Evolutionary conservation across 2,329 filamentous ascomycete species (phyloP).

Genomic region (Zymoseptoria tritici): DNA sequence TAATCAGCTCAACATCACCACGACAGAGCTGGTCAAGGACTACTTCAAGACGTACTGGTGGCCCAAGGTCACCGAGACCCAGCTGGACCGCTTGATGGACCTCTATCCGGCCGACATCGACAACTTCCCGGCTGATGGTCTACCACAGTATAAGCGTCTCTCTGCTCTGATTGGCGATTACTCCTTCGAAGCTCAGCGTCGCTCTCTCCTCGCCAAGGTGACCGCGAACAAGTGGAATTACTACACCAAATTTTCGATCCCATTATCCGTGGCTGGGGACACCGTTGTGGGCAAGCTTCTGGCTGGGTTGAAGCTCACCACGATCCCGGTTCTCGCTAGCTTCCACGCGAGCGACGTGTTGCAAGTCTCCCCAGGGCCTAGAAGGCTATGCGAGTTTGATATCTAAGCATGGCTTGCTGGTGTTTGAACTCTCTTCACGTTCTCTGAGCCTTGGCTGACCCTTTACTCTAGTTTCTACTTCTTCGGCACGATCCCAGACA

Average conservation of each 20-base stretch:
- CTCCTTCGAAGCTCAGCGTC: conserved; percentile 11
- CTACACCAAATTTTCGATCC: conserved; percentile 5
- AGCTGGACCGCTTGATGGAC: conserved; percentile 10
- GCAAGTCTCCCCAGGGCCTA: too few relatives aligned
- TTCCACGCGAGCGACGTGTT: conserved; percentile 14
- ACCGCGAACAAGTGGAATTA: conserved; percentile 7
- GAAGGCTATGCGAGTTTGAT: too few relatives aligned
- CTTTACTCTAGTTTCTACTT: conserved; percentile 4
- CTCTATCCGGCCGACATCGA: conserved; percentile 8
- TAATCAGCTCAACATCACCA: conserved; percentile 12
- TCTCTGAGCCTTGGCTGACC: too few relatives aligned
- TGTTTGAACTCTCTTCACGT: too few relatives aligned
- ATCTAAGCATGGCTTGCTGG: too few relatives aligned
- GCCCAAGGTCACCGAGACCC: conserved; percentile 8
- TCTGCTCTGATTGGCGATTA: conserved; percentile 12
- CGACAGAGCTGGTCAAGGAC: conserved; percentile 10
- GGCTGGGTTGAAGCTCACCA: background rate
- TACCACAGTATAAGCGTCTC: conserved; percentile 12
- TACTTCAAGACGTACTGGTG: conserved; percentile 15
- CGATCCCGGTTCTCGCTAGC: conserved; percentile 10
- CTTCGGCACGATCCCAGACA: conserved; percentile 8
- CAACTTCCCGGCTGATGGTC: background rate
- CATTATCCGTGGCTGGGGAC: background rate
- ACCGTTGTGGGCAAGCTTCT: conserved; percentile 2
- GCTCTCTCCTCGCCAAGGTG: conserved; percentile 3